Percentiles rank a stretch among this genome's conserved stretches.
These are phyloP conservation scores for Coelastrella sp. DNA, from an alignment of 139 green algal species.

Conservation along the genomic window DNA sequence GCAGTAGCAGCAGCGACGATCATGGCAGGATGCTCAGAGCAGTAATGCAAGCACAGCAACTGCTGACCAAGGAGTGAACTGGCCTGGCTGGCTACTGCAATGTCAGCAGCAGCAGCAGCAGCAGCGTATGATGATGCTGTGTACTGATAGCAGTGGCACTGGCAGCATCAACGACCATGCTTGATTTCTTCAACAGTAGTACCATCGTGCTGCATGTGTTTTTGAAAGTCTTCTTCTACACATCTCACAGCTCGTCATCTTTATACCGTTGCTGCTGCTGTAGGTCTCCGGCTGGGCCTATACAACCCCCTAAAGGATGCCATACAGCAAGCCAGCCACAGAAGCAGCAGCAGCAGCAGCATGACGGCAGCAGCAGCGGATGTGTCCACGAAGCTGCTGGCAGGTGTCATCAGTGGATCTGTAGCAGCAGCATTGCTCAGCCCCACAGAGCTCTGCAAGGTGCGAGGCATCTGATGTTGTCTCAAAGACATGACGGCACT, in stretches of 20 bases:
- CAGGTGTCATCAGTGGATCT: constrained; percentile 76
- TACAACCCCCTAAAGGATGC: constrained; percentile 80
- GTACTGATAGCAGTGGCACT: no score
- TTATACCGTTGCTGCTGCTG: background rate
- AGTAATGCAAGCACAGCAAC: background rate
- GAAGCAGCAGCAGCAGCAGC: constrained; percentile 37
- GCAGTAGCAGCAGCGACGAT: background rate
- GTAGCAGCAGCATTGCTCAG: constrained; percentile 82
- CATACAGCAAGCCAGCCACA: constrained; percentile 30
- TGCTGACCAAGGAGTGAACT: background rate
- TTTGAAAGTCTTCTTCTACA: background rate
- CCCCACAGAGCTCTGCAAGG: constrained; percentile 89
- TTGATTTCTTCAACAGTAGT: background rate
- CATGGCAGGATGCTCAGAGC: background rate
- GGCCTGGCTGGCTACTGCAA: no score
- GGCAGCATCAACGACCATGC: no score
- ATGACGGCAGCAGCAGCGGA: constrained; percentile 13
- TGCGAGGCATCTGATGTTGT: background rate
- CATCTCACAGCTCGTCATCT: no score
- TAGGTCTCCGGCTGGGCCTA: constrained; percentile 84
- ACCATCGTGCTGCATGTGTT: background rate
- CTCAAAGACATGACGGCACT: no score
- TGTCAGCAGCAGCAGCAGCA: no score
- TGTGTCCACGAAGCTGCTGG: constrained; percentile 71
- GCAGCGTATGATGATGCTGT: no score